These are phyloP conservation scores for Sequoia sempervirens DNA, from an alignment of 75 land plant species.

Conservation along the genomic window DNA sequence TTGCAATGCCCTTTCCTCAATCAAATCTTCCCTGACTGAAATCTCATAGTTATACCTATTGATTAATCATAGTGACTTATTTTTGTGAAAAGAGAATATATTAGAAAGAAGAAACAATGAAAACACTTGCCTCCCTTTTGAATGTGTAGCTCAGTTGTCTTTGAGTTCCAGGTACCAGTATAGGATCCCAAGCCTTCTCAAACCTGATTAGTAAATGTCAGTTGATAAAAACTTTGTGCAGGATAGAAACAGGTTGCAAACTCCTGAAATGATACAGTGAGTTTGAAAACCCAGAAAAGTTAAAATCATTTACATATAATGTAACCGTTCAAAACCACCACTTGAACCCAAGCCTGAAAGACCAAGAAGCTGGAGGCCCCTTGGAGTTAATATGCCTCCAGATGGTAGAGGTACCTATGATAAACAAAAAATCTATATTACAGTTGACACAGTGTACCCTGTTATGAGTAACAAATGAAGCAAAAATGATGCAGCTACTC, in stretches of 20 bases:
- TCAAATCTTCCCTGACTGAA: neutral
- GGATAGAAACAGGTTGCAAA: neutral
- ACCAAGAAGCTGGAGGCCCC: conserved; percentile 78
- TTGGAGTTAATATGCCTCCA: conserved; percentile 87
- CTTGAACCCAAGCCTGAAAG: conserved; percentile 73
- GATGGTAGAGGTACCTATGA: conserved; percentile 81
- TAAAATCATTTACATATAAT: conserved; percentile 61
- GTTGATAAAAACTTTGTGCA: neutral
- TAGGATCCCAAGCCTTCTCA: conserved; percentile 93
- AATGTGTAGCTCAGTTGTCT: conserved; percentile 75
- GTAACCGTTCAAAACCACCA: conserved; percentile 90
- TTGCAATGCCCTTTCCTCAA: neutral
- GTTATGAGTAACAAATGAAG: neutral
- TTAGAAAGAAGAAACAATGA: neutral
- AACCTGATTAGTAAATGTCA: conserved; percentile 42
- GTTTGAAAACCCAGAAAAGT: neutral
- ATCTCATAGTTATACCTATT: neutral
- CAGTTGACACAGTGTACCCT: neutral
- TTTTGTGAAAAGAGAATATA: neutral
- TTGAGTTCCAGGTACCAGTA: conserved; percentile 56
- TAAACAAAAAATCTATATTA: neutral
- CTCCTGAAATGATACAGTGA: neutral
- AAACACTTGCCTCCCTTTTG: conserved; percentile 58
- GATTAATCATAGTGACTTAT: neutral
- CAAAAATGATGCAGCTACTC: neutral